phyloP scores from a whole-genome alignment of 805 yeast species.

The Gaillardinia entomophila region DNA sequence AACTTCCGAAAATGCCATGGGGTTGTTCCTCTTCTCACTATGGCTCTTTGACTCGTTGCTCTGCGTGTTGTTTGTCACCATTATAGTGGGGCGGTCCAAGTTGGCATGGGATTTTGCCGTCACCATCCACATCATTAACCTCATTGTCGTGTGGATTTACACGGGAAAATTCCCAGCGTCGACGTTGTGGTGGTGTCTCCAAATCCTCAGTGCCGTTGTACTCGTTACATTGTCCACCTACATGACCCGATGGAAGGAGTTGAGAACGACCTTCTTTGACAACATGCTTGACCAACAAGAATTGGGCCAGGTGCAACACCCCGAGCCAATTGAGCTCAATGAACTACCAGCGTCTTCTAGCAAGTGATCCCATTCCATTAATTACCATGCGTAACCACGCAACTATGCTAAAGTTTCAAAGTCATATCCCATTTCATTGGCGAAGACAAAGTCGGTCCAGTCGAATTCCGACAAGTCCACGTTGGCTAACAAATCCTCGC shows the following conservation, averaged over 20 bases:
- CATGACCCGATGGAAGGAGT: constrained; percentile 87
- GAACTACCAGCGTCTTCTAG: too few species aligned
- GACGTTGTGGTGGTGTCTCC: constrained; percentile 81
- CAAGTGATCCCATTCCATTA: too few species aligned
- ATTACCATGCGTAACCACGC: too few species aligned
- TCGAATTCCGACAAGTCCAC: not conserved
- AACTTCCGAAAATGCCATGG: constrained; percentile 70
- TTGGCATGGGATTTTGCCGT: constrained; percentile 94
- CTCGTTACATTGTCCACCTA: constrained; percentile 82
- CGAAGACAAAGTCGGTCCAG: not conserved
- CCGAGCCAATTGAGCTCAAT: constrained; percentile 13
- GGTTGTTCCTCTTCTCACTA: constrained; percentile 62
- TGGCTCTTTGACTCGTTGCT: constrained; percentile 84
- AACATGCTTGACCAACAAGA: constrained; percentile 62
- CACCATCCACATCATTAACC: constrained; percentile 81
- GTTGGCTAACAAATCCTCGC: not conserved
- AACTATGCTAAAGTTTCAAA: too few species aligned
- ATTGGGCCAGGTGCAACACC: constrained; percentile 28
- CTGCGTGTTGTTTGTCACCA: constrained; percentile 77
- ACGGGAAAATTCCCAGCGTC: constrained; percentile 65
- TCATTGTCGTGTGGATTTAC: constrained; percentile 61
- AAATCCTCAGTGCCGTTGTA: constrained; percentile 57
- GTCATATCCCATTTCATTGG: not conserved
- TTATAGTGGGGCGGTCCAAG: constrained; percentile 88
- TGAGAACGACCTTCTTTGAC: constrained; percentile 85